Evolutionary conservation across 164 flowering plant genomes (phyloP), one percentile per base, ranked within the genome.

Genomic region (Annona cherimola): DNA sequence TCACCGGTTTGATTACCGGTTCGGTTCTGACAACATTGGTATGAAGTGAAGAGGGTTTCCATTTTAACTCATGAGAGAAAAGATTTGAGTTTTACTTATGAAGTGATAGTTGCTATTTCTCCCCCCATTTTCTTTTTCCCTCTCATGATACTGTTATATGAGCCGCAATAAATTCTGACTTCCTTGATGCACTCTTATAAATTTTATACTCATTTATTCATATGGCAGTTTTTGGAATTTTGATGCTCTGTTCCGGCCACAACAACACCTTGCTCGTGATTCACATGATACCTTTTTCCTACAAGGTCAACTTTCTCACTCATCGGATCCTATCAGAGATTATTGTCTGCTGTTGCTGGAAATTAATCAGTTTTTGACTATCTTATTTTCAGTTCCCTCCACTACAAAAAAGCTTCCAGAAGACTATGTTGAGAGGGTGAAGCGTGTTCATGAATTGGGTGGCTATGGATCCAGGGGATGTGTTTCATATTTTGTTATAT

Each of bases 191-290:
- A 67, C 39, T 14, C 18, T 61, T 11, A 1, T 50, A 75, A 46
- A 50, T 66, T 8, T 60, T 14, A 61, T 66, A 69, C 6, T 50
- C 14, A 11, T 18, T 77, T 45, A n/a, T n/a, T n/a, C n/a, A 14
- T 72, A 16, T 45, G 14, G 72, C 84, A 94, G 99, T 83, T 95
- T 91, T 83, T 95, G 98, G 98, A 95, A 95, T 75, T 95, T 95
- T 75, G 99, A 95, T 76, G 88, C 91, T 4, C 84, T 93, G 50
- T 95, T 95, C 86, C 99, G 93, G 84, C 98, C 98, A 0, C 99
- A 95, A 73, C 99, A 95, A 75, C 99, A 95, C 73, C 99, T 98
- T 73, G 99, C 99, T 70, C 99, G 97, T 82, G 97, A 96, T 86
- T 88, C 97, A 59, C 98, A 96, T 84, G 98, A 96, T 79, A 93